Evolutionary conservation across 2,329 filamentous ascomycete species (phyloP).

Genomic region (Fusarium nematophilum): DNA sequence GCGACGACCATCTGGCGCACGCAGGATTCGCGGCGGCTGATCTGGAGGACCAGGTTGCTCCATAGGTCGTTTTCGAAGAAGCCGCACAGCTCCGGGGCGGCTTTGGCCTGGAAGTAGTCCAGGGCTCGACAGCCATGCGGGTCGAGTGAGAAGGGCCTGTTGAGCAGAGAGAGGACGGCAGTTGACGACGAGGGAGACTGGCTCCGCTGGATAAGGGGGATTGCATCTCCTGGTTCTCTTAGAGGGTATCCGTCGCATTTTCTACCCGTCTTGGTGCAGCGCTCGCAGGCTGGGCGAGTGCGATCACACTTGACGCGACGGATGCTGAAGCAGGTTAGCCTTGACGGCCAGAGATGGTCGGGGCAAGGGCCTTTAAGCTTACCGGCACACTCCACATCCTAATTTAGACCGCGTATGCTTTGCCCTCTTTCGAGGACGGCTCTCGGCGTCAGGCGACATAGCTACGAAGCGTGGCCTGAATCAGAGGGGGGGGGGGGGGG

Average conservation of each 20-base stretch:
- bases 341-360: neutral
- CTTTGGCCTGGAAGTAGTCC: constrained; percentile 26
- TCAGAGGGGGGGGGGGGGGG: neutral
- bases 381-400: constrained; percentile 36
- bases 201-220: neutral
- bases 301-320: constrained; percentile 33
- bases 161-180: neutral
- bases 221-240: neutral
- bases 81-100: constrained; percentile 24
- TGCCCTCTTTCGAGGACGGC: constrained; percentile 26
- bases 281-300: constrained; percentile 18
- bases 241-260: constrained; percentile 23
- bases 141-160: neutral
- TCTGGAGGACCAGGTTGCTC: constrained; percentile 26
- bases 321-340: constrained; percentile 9
- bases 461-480: neutral
- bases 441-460: constrained; percentile 1
- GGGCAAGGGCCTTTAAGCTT: neutral
- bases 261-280: constrained; percentile 23
- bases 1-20: constrained; percentile 31
- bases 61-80: constrained; percentile 35
- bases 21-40: constrained; percentile 31
- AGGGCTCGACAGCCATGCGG: constrained; percentile 14
- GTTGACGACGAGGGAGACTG: neutral
- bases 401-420: constrained; percentile 33